A percentile compares a stretch with the other conserved stretches of the same genome.
phyloP scores from a whole-genome alignment of 257 asterid species.

The Solanum ahanhuiri region DNA sequence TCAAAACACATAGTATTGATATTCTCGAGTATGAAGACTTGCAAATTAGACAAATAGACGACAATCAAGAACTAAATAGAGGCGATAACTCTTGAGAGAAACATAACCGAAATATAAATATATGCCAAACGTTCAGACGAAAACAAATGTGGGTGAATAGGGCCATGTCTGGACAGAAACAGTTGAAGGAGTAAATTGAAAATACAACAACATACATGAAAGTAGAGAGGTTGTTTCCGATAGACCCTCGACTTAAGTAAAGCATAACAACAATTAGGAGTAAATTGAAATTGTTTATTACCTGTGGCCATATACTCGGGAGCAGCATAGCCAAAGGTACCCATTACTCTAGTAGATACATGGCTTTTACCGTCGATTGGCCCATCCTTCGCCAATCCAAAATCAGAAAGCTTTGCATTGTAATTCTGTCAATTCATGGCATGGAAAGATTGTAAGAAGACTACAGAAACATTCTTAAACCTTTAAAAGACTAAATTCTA shows the following conservation, averaged over 20 bases:
- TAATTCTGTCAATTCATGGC: constrained; percentile 12
- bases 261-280: neutral
- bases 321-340: constrained; percentile 42
- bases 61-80: neutral
- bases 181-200: neutral
- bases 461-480: neutral
- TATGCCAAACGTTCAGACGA: neutral
- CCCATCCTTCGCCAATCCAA: constrained; percentile 40
- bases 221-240: neutral
- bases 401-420: constrained; percentile 40
- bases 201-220: neutral
- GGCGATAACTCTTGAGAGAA: neutral
- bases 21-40: neutral
- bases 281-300: neutral
- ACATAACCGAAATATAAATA: neutral
- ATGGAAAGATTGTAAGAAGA: neutral
- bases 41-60: neutral
- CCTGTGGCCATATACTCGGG: constrained; percentile 41
- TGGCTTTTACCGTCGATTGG: constrained; percentile 33
- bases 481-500: neutral
- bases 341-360: constrained; percentile 38
- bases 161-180: neutral
- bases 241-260: neutral
- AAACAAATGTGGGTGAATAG: neutral
- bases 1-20: neutral